Base-by-base conservation (phyloP, 202 grass and related monocot species). In the Dendrocalamus latiflorus region DNA sequence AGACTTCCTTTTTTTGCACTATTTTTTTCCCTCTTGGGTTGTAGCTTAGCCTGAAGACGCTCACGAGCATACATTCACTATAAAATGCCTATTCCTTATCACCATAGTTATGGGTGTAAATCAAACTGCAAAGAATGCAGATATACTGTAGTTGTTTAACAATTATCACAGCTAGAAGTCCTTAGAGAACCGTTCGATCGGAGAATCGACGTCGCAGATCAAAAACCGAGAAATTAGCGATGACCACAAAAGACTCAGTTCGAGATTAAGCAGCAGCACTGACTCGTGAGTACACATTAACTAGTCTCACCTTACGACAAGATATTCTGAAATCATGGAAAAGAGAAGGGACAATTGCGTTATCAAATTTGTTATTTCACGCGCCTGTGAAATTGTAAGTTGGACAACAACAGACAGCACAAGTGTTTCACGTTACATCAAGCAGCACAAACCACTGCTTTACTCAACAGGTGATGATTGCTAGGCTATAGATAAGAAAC, bases 301-400 rank as follows among this genome's bases (percentile, higher is more conserved):
- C 43, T 13, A 44, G 3, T 44, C n/a, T n/a, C 10, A 12, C 12
- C 43, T 13, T 12, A 44, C 8, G 8, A 9, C 51, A 55, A n/a
- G n/a, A 55, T 21, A 55, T 21, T 55, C 53, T 9, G 8, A 9
- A 21, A 55, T 55, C 20, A 9, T 21, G 55, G 4, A 55, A n/a
- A 45, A 54, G 0, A 59, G 2, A 8, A 33, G 49, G 18, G 22
- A 24, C 6, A 64, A 74, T 53, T 11, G 13, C 20, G n/a, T 49
- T 28, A 85, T 33, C 51, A 59, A 86, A 62, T 50, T 16, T 70
- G 30, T 87, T 76, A 83, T 83, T 87, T 90, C 84, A 81, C 55
- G 39, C 4, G 17, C 21, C 70, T 80, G 75, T 90, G 80, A 87
- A 90, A 70, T 48, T 64, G 67, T 63, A 79, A 41, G 69, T 43